Conservation (phyloP, 1,284 basidiomycete genomes). For the Sparassis latifolia region DNA sequence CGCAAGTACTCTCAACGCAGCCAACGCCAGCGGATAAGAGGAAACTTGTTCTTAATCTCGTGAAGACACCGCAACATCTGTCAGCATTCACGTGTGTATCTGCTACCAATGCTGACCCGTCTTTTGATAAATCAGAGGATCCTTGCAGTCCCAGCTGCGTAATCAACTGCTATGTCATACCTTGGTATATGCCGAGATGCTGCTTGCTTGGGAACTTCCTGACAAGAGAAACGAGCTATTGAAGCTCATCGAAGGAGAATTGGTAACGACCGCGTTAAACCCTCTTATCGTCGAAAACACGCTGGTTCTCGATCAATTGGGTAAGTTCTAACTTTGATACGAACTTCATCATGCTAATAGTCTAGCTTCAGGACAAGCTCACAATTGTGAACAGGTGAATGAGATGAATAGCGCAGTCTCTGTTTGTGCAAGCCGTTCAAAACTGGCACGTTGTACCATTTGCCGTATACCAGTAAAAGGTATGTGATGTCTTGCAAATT, state of each 20-base stretch:
- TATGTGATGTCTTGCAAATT: constrained; percentile 22
- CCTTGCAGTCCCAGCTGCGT: constrained; percentile 6
- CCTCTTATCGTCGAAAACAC: constrained; percentile 24
- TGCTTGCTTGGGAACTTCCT: constrained; percentile 64
- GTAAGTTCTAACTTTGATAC: constrained; percentile 6
- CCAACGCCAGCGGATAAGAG: constrained; percentile 27
- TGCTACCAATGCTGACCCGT: too few relatives aligned
- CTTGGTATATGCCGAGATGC: constrained; percentile 67
- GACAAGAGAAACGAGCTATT: constrained; percentile 66
- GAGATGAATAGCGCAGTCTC: constrained; percentile 3
- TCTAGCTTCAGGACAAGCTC: constrained; percentile 24
- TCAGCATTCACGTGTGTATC: constrained; percentile 9
- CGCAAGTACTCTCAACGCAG: constrained; percentile 26
- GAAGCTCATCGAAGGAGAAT: constrained; percentile 43
- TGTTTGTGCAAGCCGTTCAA: constrained; percentile 39
- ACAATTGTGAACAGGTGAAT: constrained; percentile 21
- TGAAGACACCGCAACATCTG: constrained; percentile 17
- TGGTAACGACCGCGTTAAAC: constrained; percentile 20
- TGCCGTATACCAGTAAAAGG: constrained; percentile 79
- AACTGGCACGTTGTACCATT: constrained; percentile 55
- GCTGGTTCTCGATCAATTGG: constrained; percentile 27
- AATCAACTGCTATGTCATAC: constrained; percentile 52
- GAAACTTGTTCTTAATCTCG: constrained; percentile 24
- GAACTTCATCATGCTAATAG: not conserved
- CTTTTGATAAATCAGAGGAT: not conserved